A percentile compares a stretch with the other conserved stretches of the same genome.
Evolutionary conservation across 164 flowering plant species (phyloP).

Genomic region (Dillenia turbinata): DNA sequence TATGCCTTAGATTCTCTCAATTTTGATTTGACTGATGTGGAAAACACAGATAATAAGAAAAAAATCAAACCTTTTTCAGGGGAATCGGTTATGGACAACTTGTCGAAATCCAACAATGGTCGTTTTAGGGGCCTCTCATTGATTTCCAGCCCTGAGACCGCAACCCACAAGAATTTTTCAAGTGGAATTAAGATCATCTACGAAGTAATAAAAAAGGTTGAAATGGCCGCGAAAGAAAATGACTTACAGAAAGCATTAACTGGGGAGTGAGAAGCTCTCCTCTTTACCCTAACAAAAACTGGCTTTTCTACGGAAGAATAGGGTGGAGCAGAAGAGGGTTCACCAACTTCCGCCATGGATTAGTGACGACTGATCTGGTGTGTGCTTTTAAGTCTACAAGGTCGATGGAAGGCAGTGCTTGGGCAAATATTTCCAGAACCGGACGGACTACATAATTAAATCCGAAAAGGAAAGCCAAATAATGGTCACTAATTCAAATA

Average conservation of each 20-base stretch:
- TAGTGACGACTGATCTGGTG: too few species aligned
- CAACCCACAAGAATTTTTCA: background rate
- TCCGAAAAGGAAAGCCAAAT: too few species aligned
- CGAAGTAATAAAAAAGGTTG: background rate
- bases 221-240: background rate
- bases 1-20: too few species aligned
- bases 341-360: conserved; percentile 28
- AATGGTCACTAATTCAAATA: too few species aligned
- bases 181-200: background rate
- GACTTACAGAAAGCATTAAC: conserved; percentile 70
- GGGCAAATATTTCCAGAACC: too few species aligned
- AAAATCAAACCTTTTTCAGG: conserved; percentile 31
- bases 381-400: background rate
- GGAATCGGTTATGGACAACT: conserved; percentile 52
- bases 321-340: conserved; percentile 17
- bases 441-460: too few species aligned
- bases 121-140: conserved; percentile 80
- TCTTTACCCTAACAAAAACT: conserved; percentile 75
- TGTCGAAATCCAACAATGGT: conserved; percentile 54
- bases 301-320: conserved; percentile 29
- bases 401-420: background rate
- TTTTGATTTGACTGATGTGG: too few species aligned
- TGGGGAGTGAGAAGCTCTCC: conserved; percentile 49
- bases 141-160: conserved; percentile 73
- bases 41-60: background rate